Base-by-base conservation (phyloP, 805 yeast species). In the Candida pseudoglaebosa region DNA sequence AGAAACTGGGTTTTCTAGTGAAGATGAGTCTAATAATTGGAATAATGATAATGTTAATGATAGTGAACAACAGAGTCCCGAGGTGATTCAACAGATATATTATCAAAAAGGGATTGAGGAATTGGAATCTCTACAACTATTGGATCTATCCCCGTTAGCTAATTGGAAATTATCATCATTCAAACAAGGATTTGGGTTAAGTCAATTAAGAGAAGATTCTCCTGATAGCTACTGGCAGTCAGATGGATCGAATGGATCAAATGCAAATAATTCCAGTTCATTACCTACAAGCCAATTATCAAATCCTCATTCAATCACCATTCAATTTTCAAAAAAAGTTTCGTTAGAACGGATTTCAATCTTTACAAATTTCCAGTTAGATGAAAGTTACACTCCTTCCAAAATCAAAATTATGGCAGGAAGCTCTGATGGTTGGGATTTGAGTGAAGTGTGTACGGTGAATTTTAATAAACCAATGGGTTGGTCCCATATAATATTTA, bases 331-430 rank as follows among this genome's bases (percentile, higher is more conserved):
- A 21, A 89, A 84, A 52, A 71, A 78, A 36, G 95, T 89, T 3
- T 69, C 78, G 15, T 62, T 93, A 2, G 78, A 81, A 36, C 59
- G 85, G 37, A 61, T 93, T 1, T 78, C 88, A 0, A 52, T 93
- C 4, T 93, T 78, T 59, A 74, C 84, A 15, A 86, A 90, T 49
- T 78, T 73, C 49, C 57, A 67, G 3, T 62, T 77, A 4, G 99
- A 93, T 59, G 98, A 93, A 57, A 84, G 95, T 15, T 93, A 95
- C 54, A 89, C 99, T 0, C 99, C 99, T 1, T 72, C 80, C 8
- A 72, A 71, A 44, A 71, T 89, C 22, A 60, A 67, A 7, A 67
- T 87, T 3, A 58, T 72, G 47, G 86, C 93, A 0, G 96, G 96
- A 0, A 77, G 80, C 20, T 62, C 68, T 7, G 95, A 91, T 15